phyloP scores from a whole-genome alignment of 2,329 filamentous ascomycete genomes.

The Exophiala bonariae region DNA sequence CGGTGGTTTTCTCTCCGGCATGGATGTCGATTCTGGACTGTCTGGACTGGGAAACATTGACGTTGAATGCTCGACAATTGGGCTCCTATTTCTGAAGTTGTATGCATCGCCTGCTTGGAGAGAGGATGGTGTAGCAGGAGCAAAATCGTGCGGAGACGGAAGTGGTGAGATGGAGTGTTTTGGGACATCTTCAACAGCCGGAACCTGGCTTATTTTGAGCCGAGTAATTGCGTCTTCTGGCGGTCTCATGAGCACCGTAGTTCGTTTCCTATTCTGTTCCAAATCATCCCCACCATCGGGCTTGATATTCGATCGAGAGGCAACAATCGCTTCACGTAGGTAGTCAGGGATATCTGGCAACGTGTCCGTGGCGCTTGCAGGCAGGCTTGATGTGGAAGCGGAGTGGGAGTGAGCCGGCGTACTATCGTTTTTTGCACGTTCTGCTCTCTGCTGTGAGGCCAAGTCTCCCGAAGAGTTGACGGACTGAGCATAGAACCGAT shows the following conservation, averaged over 20 bases:
- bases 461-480: constrained; percentile 23
- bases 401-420: too few relatives aligned
- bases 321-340: neutral
- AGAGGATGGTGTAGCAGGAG: constrained; percentile 9
- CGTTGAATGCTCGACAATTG: neutral
- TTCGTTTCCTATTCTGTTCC: too few relatives aligned
- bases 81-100: neutral
- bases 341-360: neutral
- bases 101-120: neutral
- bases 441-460: constrained; percentile 8
- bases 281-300: too few relatives aligned
- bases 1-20: constrained; percentile 4
- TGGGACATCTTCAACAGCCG: constrained; percentile 8
- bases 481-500: constrained; percentile 18
- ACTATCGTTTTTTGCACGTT: too few relatives aligned
- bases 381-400: constrained; percentile 4
- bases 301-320: too few relatives aligned
- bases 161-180: constrained; percentile 12
- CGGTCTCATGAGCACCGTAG: neutral
- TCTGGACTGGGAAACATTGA: constrained; percentile 3
- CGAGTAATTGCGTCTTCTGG: neutral
- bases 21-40: neutral
- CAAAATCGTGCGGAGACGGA: constrained; percentile 9
- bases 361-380: constrained; percentile 6
- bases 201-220: neutral